Conservation (phyloP, 139 green algal genomes). For the Klebsormidium nitens region DNA sequence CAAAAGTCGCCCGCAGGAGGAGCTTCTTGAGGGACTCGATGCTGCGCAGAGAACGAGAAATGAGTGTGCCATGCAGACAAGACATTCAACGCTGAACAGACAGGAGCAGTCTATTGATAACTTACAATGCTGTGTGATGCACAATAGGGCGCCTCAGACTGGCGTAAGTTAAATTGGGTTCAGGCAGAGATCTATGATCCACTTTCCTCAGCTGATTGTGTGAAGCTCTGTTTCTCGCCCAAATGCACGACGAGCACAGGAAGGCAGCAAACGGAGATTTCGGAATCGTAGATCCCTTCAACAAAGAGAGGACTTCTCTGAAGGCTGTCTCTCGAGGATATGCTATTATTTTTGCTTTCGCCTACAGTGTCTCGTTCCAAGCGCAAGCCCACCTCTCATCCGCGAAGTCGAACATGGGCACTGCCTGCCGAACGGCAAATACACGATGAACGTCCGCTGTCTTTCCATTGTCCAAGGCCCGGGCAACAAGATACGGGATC, state of each 20-base stretch:
- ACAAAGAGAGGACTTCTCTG: background rate
- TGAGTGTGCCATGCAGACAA: background rate
- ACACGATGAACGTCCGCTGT: constrained; percentile 59
- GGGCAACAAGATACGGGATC: constrained; percentile 63
- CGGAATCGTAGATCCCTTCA: background rate
- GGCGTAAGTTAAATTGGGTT: background rate
- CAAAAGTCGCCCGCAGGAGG: constrained; percentile 59
- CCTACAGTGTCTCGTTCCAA: background rate
- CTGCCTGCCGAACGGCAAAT: constrained; percentile 52
- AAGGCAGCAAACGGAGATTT: background rate
- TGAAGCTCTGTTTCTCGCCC: background rate
- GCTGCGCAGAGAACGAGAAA: background rate
- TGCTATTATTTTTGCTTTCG: background rate
- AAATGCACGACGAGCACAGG: background rate
- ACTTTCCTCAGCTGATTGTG: background rate
- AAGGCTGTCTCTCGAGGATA: background rate
- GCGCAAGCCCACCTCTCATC: constrained; percentile 31
- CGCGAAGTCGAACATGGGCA: constrained; percentile 72
- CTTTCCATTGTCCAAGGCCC: constrained; percentile 24
- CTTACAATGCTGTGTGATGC: background rate
- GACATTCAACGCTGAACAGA: background rate
- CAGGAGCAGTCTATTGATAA: background rate
- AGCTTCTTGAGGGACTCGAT: constrained; percentile 36
- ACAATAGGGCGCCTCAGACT: background rate
- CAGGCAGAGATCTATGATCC: background rate